Evolutionary conservation across 2,329 filamentous ascomycete species (phyloP), one percentile per base, ranked within the genome.

Genomic region (Arthrobotrys musiformis): DNA sequence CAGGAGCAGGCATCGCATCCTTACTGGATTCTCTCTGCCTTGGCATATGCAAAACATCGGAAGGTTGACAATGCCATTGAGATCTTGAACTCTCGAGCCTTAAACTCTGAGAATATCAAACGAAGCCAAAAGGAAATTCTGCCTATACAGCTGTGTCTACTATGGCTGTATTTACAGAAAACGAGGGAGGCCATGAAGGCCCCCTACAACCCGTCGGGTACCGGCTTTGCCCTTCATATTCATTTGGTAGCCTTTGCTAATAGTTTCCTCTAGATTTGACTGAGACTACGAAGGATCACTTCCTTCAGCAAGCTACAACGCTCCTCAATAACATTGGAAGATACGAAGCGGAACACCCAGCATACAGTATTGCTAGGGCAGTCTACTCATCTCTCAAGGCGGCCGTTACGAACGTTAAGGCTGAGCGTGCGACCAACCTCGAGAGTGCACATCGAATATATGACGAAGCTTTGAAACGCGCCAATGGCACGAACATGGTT

Each of bases 11-110:
- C 93, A 15, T 91, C 93, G 40, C 93, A 94, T 81, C 93, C 91
- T 63, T 96, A 96, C 81, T 99, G 96, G 96, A 94, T 99, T 87
- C 94, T 93, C n/a, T 95, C 98, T 80, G 92, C 96, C 46, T 87
- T 98, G 74, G 94, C 94, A 56, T 99, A 99, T 82, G 94, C 95
- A 44, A 99, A 98, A 85, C 93, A 97, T 85, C 90, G 91, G 82
- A 97, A 97, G 85, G 89, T 95, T 78, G 94, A 97, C 82, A 92
- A 95, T 85, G 90, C 89, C 62, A 88, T 91, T 77, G 89, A 91
- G 78, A 89, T 91, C 67, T 84, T 91, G 80, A 77, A 77, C 26
- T 89, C 90, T 60, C 91, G 92, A 81, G 93, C 92, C 58, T 86
- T 93, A 80, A 87, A 88, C 77, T 92, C 92, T 11, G 67, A 79